Base-by-base conservation (phyloP, 164 flowering plant species). In the Vitis labrusca region DNA sequence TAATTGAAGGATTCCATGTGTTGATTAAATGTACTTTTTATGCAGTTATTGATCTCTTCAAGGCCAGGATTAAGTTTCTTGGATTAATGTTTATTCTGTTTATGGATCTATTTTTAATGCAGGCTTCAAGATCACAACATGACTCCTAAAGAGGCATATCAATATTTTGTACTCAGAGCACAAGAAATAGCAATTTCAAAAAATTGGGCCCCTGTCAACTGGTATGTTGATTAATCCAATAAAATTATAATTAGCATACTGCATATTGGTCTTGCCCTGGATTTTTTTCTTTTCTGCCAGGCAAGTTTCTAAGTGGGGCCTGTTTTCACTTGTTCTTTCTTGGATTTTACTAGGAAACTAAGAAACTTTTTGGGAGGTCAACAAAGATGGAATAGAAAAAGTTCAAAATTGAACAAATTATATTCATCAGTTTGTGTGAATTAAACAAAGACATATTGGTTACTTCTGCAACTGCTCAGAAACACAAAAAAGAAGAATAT, bases 141-240 rank as follows among this genome's bases (percentile, higher is more conserved):
- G 91, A 93, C 91, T 57, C 61, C 75, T 16, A 87, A 87, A 81
- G 98, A 87, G 65, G 98, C 97, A 12, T 95, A 95, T 66, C 83
- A 88, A 65, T 95, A 93, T 71, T 95, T 95, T 82, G 99, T 91
- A 30, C 82, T 90, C 74, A 84, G 76, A 85, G 97, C 93, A 75
- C 98, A 93, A 82, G 78, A 86, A 59, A 84, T 93, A 61, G 98
- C 97, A 65, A 68, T 89, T 67, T 82, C 86, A 50, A 77, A 82
- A 73, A 81, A 80, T 55, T 85, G 92, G 91, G 84, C 85, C 23
- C 98, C 98, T 63, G 98, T 93, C 19, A 93, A 93, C 81, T 95
- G 99, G 99, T 93, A 86, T 58, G 73, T 55, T 30, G 16, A 27
- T 6, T 37, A 30, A 51, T 27, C 8, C 9, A 37, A n/a, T n/a